phyloP scores from a whole-genome alignment of 2,329 filamentous ascomycete genomes.

The Aspergillus vadensis region DNA sequence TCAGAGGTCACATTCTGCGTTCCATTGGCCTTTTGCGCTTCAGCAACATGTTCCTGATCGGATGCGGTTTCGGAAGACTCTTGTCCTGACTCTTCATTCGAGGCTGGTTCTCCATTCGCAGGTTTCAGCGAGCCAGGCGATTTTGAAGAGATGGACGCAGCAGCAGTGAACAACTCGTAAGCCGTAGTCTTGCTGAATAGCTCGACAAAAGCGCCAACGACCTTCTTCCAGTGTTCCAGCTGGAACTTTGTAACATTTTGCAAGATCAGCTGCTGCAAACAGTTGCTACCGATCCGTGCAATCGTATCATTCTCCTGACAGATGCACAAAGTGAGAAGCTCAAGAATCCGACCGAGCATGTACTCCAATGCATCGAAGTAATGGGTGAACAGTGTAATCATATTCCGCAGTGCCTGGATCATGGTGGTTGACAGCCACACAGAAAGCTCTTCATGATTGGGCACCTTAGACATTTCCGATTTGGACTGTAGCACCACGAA shows the following conservation, averaged over 20 bases:
- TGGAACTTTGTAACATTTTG: slow-evolving; percentile 95
- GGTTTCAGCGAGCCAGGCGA: slow-evolving; percentile 28
- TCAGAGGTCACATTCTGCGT: slow-evolving; percentile 31
- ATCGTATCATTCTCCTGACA: slow-evolving; percentile 99
- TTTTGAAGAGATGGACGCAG: slow-evolving; percentile 51
- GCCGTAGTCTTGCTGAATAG: slow-evolving; percentile 94
- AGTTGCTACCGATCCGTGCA: slow-evolving; percentile 96
- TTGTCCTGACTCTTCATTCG: slow-evolving; percentile 28
- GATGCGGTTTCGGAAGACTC: slow-evolving; percentile 26
- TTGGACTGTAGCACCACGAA: slow-evolving; percentile 97
- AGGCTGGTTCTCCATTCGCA: slow-evolving; percentile 32
- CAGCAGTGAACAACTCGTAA: slow-evolving; percentile 91
- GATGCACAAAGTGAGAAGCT: slow-evolving; percentile 91
- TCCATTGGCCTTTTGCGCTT: slow-evolving; percentile 32
- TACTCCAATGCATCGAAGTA: slow-evolving; percentile 96
- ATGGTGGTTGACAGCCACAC: slow-evolving; percentile 99
- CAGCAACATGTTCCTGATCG: slow-evolving; percentile 26
- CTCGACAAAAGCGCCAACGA: slow-evolving; percentile 93
- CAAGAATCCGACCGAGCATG: slow-evolving; percentile 97
- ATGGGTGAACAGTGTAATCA: slow-evolving; percentile 98
- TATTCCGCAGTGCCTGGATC: slow-evolving; percentile 96
- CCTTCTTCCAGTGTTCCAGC: slow-evolving; percentile 85
- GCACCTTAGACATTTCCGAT: slow-evolving; percentile 91
- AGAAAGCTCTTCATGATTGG: slow-evolving; percentile 94
- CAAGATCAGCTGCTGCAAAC: slow-evolving; percentile 90